These are phyloP conservation scores for Lactuca saligna DNA, from an alignment of 129 eudicot genomes.

Conservation along the genomic window DNA sequence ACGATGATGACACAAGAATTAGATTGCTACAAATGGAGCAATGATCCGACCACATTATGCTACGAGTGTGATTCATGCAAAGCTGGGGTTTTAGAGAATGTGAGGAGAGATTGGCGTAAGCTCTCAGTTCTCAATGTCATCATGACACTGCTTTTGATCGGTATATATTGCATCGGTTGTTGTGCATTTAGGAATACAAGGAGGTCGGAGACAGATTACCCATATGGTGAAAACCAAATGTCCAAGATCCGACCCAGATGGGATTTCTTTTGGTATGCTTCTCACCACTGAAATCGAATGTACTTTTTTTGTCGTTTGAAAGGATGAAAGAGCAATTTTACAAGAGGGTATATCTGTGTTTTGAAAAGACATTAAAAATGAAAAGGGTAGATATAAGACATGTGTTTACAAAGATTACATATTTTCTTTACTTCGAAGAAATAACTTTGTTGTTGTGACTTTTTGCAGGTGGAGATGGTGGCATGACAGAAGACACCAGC, in stretches of 20 bases:
- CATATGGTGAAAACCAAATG: slow-evolving; percentile 74
- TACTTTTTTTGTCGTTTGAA: too few relatives aligned
- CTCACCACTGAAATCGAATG: slow-evolving; percentile 2
- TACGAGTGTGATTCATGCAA: slow-evolving; percentile 89
- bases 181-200: slow-evolving; percentile 71
- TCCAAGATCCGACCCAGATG: slow-evolving; percentile 86
- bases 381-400: slow-evolving; percentile 7
- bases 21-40: slow-evolving; percentile 84
- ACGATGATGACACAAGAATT: slow-evolving; percentile 48
- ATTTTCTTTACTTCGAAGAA: slow-evolving; percentile 15
- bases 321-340: not conserved
- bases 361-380: not conserved
- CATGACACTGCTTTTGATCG: slow-evolving; percentile 57
- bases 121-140: slow-evolving; percentile 62
- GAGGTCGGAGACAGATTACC: slow-evolving; percentile 63
- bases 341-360: slow-evolving; percentile 7
- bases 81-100: slow-evolving; percentile 75
- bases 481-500: slow-evolving; percentile 69
- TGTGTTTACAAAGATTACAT: slow-evolving; percentile 8
- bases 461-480: slow-evolving; percentile 87
- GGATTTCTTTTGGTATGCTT: slow-evolving; percentile 73
- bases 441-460: not conserved
- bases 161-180: slow-evolving; percentile 74
- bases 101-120: slow-evolving; percentile 68
- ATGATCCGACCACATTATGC: slow-evolving; percentile 57